Base-by-base conservation (phyloP, 2,329 filamentous ascomycete genomes). In the Curvularia lunata region DNA sequence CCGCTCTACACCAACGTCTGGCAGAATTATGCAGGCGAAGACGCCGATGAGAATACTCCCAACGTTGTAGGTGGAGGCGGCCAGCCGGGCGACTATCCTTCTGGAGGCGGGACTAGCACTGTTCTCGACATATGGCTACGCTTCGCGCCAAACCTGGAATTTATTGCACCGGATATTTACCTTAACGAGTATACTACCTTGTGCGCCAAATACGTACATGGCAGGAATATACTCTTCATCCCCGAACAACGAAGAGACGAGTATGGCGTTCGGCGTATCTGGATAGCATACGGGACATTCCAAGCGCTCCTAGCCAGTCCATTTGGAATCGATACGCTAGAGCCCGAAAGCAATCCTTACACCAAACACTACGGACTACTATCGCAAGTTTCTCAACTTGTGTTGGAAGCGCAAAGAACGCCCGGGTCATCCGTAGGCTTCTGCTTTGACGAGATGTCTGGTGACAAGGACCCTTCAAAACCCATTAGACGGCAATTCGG, bases 171-270 rank as follows among this genome's bases (percentile, higher is more conserved):
- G 0, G 82, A 84, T 30, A 34, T 84, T 4, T 83, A 84, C 59
- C 76, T 83, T 18, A 79, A 82, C 59, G 77, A 82, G 37, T 84
- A 83, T 59, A 75, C 78, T 42, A 66, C 59, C 0, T 75, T 79
- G 0, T 84, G 82, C 54, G 64, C 62, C 10, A 75, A 79, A 25
- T 84, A 83, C 57, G 67, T 76, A 3, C 79, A 82, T 48, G 69
- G 75, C 3, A 67, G 70, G 10, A 79, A 83, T 59, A 75, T 81
- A 0, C 73, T 84, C 0, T 83, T 84, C 60, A 83, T 84, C 37
- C 82, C 82, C 0, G 82, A 84, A 69, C 82, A 84, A 62, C 73
- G 81, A 5, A 75, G 82, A 12, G 82, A 84, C 52, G 80, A 81
- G 72, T 63, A 67, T 5, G 70, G 70, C 4, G 65, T 64, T 3